Base-by-base conservation (phyloP, 352 stramenopile genomes). In the Phytophthora ramorum region DNA sequence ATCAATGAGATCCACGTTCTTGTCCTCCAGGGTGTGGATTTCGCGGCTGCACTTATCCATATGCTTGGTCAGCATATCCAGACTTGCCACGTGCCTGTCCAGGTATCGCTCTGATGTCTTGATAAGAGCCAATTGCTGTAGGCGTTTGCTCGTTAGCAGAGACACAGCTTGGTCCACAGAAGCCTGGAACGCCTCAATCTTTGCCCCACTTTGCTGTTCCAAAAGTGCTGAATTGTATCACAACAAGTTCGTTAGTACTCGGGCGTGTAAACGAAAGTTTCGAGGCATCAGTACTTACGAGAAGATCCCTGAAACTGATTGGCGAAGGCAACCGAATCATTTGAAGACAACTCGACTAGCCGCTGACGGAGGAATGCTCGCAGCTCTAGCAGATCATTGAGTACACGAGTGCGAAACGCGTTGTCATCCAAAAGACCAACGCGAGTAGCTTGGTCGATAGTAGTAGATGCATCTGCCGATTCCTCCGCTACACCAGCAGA, bases 331-430 rank as follows among this genome's bases (percentile, higher is more conserved):
- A 93, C 72, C 22, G 81, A 83, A 53, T 81, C 50, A 46, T 58
- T 69, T 32, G 53, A 73, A 20, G 70, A 67, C 14, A 92, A 57
- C 50, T 93, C 83, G 2, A 74, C 52, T 22, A 76, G 56, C 0
- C 83, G 78, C 65, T 92, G 84, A 16, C 54, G 60, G 19, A 95
- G 53, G 64, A 95, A 95, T 10, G 75, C 72, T 28, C 73, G 79
- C 7, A 95, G 63, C 55, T 95, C 86, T n/a, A 92, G 63, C 24
- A 95, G 55, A 66, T 95, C 81, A 57, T 95, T 94, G 26, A 87
- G 71, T 12, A 89, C 67, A 41, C 78, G 72, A 10, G 76, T 75
- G 5, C 86, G 82, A 34, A 91, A 88, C 5, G 89, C 83, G 30
- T 64, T 82, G 20, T 85, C 67, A n/a, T 62, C 68, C 26, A 93